Percentiles rank a stretch among this genome's conserved stretches.
Evolutionary conservation across 768 basidiomycete genomes (phyloP).

Genomic region (Pleurotus giganteus): DNA sequence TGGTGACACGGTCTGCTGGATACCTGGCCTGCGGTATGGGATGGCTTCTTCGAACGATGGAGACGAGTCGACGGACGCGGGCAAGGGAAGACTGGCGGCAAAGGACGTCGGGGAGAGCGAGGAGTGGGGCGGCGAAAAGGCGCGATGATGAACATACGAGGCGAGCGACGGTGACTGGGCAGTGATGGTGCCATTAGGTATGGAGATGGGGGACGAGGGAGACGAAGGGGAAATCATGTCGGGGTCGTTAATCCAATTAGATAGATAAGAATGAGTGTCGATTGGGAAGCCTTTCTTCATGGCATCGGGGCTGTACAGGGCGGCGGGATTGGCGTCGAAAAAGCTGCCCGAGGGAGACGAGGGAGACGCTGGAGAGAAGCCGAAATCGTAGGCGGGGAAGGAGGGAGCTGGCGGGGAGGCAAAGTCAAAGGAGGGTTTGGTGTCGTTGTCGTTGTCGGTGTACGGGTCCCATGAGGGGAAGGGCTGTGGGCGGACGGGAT

Average conservation of each 20-base stretch:
- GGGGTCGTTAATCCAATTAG: constrained; percentile 66
- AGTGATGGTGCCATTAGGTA: constrained; percentile 40
- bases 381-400: constrained; percentile 29
- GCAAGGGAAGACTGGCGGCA: constrained; percentile 60
- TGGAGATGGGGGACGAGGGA: constrained; percentile 23
- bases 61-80: constrained; percentile 58
- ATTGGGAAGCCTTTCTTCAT: constrained; percentile 41
- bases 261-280: constrained; percentile 46
- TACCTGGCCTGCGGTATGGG: constrained; percentile 23
- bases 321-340: constrained; percentile 36
- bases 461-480: constrained; percentile 34
- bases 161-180: constrained; percentile 46
- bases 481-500: constrained; percentile 14
- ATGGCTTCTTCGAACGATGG: constrained; percentile 48
- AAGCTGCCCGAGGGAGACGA: constrained; percentile 17
- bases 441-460: constrained; percentile 20
- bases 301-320: constrained; percentile 37
- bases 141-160: constrained; percentile 42
- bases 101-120: constrained; percentile 62
- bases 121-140: constrained; percentile 45
- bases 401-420: constrained; percentile 27
- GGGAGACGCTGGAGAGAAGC: constrained; percentile 37
- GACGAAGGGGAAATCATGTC: constrained; percentile 31
- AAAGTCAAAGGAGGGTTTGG: constrained; percentile 34
- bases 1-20: constrained; percentile 58